Percentiles rank a stretch among this genome's conserved stretches.
phyloP scores from a whole-genome alignment of 2,329 filamentous ascomycete species.

The Penicillium nordicum region DNA sequence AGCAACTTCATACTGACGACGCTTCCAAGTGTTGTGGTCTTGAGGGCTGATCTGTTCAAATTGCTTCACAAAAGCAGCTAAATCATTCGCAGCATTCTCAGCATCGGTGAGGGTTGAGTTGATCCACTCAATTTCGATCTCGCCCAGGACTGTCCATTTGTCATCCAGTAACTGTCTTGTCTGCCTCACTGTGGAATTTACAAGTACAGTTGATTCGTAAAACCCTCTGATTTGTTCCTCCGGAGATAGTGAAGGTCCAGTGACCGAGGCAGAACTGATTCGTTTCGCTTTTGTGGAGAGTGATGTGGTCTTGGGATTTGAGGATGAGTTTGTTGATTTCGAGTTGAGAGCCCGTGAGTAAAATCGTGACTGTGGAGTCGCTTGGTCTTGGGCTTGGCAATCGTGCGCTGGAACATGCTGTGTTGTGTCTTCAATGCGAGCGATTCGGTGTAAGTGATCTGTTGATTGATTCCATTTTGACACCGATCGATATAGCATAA shows the following conservation, averaged over 20 bases:
- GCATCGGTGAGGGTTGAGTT: conserved; percentile 29
- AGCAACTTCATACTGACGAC: conserved; percentile 15
- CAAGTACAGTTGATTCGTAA: conserved; percentile 4
- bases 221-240: conserved; percentile 11
- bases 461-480: conserved; percentile 11
- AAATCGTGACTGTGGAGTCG: not conserved
- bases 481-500: conserved; percentile 6
- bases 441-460: conserved; percentile 6
- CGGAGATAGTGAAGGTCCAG: not conserved
- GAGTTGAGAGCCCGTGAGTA: not conserved
- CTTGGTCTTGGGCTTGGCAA: not conserved
- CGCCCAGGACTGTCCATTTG: conserved; percentile 11
- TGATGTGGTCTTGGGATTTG: not conserved
- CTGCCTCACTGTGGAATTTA: conserved; percentile 1
- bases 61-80: conserved; percentile 23
- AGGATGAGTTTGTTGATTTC: not conserved
- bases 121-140: conserved; percentile 27
- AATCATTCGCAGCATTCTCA: conserved; percentile 33
- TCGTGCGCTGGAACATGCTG: not conserved
- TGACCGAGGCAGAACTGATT: not conserved
- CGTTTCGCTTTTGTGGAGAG: not conserved
- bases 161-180: conserved; percentile 10
- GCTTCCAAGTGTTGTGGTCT: conserved; percentile 21
- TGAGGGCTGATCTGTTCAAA: conserved; percentile 14
- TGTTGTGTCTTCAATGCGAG: not conserved